phyloP scores from a whole-genome alignment of 2,329 filamentous ascomycete genomes.

The Scortechinia acanthostroma region DNA sequence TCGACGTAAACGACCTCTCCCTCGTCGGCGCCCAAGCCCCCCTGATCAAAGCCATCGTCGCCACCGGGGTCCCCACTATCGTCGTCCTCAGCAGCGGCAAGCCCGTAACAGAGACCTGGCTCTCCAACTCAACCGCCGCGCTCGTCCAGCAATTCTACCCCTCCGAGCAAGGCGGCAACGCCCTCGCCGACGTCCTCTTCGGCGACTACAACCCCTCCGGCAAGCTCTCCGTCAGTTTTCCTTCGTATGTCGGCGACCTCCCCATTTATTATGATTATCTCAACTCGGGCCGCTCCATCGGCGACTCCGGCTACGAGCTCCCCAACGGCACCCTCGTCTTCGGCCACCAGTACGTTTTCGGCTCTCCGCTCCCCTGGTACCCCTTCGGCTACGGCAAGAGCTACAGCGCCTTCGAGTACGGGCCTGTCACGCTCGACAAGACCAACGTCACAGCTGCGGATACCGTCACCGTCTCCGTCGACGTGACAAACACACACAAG shows the following conservation, averaged over 20 bases:
- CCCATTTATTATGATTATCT: constrained; percentile 69
- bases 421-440: constrained; percentile 39
- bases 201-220: constrained; percentile 60
- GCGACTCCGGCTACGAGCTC: constrained; percentile 41
- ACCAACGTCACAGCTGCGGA: constrained; percentile 35
- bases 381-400: constrained; percentile 61
- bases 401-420: constrained; percentile 58
- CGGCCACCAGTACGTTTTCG: constrained; percentile 58
- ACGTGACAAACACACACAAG: constrained; percentile 49
- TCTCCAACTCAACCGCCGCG: constrained; percentile 54
- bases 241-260: constrained; percentile 56
- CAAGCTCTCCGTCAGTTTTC: constrained; percentile 61
- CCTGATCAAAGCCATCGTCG: constrained; percentile 60
- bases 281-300: constrained; percentile 51
- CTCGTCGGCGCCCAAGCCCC: constrained; percentile 66
- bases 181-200: constrained; percentile 59
- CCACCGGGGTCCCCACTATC: constrained; percentile 60
- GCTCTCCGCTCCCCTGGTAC: constrained; percentile 51
- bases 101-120: constrained; percentile 68
- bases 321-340: constrained; percentile 55
- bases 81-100: constrained; percentile 67
- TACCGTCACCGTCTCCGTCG: constrained; percentile 48
- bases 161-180: constrained; percentile 60
- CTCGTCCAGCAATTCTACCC: constrained; percentile 72
- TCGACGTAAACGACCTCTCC: constrained; percentile 55